Evolutionary conservation across 257 asterid species (phyloP), one percentile per base, ranked within the genome.

Genomic region (Rauvolfia tetraphylla): DNA sequence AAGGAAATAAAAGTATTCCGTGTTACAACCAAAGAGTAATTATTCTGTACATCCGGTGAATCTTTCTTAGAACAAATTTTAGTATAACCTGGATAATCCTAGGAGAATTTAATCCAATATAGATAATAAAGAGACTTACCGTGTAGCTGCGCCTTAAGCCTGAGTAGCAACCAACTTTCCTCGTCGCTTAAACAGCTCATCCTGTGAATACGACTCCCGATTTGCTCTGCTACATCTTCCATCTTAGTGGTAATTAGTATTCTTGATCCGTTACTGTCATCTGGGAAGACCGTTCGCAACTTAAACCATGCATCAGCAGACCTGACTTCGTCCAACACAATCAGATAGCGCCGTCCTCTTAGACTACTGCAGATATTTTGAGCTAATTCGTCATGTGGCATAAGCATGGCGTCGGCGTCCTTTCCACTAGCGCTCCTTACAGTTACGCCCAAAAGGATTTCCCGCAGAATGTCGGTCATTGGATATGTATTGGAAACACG

Each of bases 401-500:
- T 14, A 5, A 13, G 5, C 56, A 3, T 3, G 56, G 22, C 4
- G 23, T 0, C 5, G 56, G 22, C 4, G 23, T 49, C 23, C 56
- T 3, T 49, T 14, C 56, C 23, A 49, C 15, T 2, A 49, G 6
- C 18, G 12, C 33, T 22, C 12, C 68, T 58, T 17, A 10, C 15
- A 3, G n/a, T 3, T 12, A 65, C 7, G 2, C 39, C 5, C 0
- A 11, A 29, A 33, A 65, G 11, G 20, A 65, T 31, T 29, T 65
- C 23, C 70, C 3, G 46, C 10, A 65, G n/a, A 14, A 65, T 9
- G 9, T 33, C 46, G 44, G 44, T 31, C 7, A 5, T 65, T 6
- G 14, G 29, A 69, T 54, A 49, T 5, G 8, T 67, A 27, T n/a
- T 12, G 20, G 83, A 78, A 27, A 85, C 51, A 14, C 51, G 3